Evolutionary conservation across 2,329 filamentous ascomycete genomes (phyloP).

Genomic region (Dothideomycetes sp.): DNA sequence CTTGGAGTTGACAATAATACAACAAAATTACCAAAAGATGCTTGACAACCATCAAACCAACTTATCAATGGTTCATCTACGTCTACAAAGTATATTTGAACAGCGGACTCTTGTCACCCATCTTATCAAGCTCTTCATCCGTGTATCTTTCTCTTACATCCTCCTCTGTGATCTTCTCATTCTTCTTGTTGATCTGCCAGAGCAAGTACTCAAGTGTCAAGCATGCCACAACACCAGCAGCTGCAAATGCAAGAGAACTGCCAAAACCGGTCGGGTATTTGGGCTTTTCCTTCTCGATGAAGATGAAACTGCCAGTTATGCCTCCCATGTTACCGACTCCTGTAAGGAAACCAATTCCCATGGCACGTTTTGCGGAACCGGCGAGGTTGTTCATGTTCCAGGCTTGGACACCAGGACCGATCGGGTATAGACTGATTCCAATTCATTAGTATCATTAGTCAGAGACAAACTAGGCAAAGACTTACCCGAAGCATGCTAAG

Average conservation of each 20-base stretch:
- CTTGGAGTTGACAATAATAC: too few species aligned
- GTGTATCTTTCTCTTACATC: constrained; percentile 27
- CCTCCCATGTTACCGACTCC: constrained; percentile 33
- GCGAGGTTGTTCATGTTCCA: constrained; percentile 27
- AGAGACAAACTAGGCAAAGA: not conserved
- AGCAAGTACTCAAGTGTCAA: constrained; percentile 27
- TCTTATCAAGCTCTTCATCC: constrained; percentile 27
- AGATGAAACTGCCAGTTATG: constrained; percentile 29
- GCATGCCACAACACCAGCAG: constrained; percentile 19
- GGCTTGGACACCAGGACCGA: constrained; percentile 22
- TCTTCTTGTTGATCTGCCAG: constrained; percentile 22
- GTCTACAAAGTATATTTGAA: constrained; percentile 29
- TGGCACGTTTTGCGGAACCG: constrained; percentile 28
- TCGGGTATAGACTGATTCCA: constrained; percentile 19
- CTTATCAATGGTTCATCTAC: too few species aligned
- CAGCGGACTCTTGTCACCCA: constrained; percentile 32
- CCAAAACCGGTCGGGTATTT: constrained; percentile 27
- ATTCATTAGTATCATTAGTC: not conserved
- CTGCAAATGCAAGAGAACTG: constrained; percentile 24
- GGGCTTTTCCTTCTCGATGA: constrained; percentile 16
- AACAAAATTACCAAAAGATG: too few species aligned
- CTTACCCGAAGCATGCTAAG: constrained; percentile 20
- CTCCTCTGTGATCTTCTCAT: constrained; percentile 24
- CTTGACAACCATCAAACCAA: too few species aligned
- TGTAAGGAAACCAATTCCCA: constrained; percentile 33